Conservation (phyloP, 2,329 filamentous ascomycete species). For the Ophiostoma sp. region DNA sequence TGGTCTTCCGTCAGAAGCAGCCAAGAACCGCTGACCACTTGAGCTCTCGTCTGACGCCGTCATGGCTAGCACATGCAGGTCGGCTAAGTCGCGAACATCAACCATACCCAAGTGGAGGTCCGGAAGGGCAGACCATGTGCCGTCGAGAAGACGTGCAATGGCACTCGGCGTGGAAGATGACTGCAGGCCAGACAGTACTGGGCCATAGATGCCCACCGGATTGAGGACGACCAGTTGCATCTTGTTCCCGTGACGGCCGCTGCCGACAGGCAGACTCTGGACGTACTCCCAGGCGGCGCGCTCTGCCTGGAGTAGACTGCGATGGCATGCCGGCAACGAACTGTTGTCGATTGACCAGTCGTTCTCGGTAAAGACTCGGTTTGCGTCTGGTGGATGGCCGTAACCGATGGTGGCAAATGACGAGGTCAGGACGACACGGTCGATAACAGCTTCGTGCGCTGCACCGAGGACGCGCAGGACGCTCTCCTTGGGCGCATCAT, state of each 20-base stretch:
- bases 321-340: constrained; percentile 49
- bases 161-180: background rate
- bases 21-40: constrained; percentile 33
- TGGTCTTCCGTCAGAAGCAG: background rate
- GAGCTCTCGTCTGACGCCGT: constrained; percentile 28
- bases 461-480: constrained; percentile 33
- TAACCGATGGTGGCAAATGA: constrained; percentile 24
- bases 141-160: background rate
- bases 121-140: background rate
- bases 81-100: constrained; percentile 35
- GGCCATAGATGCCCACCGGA: constrained; percentile 13
- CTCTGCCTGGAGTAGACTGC: constrained; percentile 56
- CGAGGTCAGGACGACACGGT: constrained; percentile 34
- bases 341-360: constrained; percentile 48
- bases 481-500: background rate
- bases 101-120: constrained; percentile 32
- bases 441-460: constrained; percentile 33
- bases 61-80: constrained; percentile 33
- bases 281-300: constrained; percentile 56
- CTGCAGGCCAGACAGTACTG: background rate
- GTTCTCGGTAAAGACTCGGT: constrained; percentile 44
- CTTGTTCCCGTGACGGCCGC: constrained; percentile 43
- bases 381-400: constrained; percentile 26
- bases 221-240: constrained; percentile 38
- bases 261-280: constrained; percentile 34